Evolutionary conservation across 1,284 basidiomycete species (phyloP), one percentile per base, ranked within the genome.

Genomic region (Fomitiporia mediterranea): DNA sequence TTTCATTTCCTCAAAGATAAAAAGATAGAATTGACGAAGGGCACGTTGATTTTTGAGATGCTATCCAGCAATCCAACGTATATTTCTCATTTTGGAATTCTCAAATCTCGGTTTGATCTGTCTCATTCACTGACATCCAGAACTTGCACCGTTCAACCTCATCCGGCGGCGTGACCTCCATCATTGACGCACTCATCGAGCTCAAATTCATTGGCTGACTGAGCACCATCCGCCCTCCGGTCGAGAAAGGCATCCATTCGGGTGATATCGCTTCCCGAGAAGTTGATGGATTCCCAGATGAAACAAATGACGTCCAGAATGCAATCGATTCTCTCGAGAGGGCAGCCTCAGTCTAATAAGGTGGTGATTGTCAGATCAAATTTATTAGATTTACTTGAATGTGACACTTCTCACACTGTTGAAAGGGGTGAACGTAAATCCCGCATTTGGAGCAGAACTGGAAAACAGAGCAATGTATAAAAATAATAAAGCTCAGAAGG

Each of bases 261-360:
- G 72, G 70, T 4, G 73, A 72, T 11, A 59, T 64, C 2, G 63
- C n/a, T 34, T 65, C 55, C 52, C 67, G 70, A 32, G 53, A 57
- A 0, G 57, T 59, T 8, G 72, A 71, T 1, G 74, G 75, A 56
- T 72, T 51, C 13, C 72, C 72, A 4, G 64, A 63, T 1, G 68
- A 64, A 1, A 65, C 67, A 57, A 77, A 76, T 2, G 75, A 76
- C 11, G 74, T 74, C 76, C 76, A 78, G 59, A 72, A 76, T 5
- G 67, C 69, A 37, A 77, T 74, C 13, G 74, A 73, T 60, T 76
- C 72, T 46, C 66, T 60, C 4, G 74, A 69, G 9, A 78, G 65
- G 2, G 63, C 56, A 8, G 65, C 59, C 64, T 78, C 75, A 30
- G 74, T 76, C 74, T 76, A 43, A 2, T 30, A 25, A 25, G n/a